A percentile compares a stretch with the other conserved stretches of the same genome.
These are phyloP conservation scores for Microdochium paspali DNA, from an alignment of 2,329 filamentous ascomycete genomes.

Conservation along the genomic window DNA sequence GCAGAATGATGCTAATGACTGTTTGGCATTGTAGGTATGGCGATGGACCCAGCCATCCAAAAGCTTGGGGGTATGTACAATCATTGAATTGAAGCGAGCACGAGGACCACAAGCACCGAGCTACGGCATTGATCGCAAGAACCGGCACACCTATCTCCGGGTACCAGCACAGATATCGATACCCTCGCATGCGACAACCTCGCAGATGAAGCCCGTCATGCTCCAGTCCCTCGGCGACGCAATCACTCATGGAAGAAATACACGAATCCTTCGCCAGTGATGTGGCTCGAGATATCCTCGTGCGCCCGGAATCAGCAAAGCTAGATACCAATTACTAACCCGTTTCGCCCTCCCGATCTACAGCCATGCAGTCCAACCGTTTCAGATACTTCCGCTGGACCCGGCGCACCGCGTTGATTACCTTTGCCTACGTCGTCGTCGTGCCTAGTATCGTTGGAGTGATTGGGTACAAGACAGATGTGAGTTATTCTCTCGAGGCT, in stretches of 20 bases:
- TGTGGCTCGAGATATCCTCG: not conserved
- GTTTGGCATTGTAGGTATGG: constrained; percentile 24
- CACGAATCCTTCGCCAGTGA: no score
- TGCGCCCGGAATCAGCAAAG: not conserved
- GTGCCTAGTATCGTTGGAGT: constrained; percentile 65
- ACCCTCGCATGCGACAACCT: no score
- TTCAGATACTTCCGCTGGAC: constrained; percentile 97
- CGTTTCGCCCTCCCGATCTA: constrained; percentile 5
- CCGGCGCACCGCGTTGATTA: constrained; percentile 67
- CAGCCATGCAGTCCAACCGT: constrained; percentile 76
- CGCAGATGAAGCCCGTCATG: no score
- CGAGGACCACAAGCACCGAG: not conserved
- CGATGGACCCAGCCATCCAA: constrained; percentile 36
- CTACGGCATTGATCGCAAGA: no score
- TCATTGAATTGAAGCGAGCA: not conserved
- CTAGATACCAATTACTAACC: not conserved
- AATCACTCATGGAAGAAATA: no score
- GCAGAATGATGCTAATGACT: not conserved
- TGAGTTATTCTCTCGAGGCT: constrained; percentile 40
- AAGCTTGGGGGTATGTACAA: constrained; percentile 32
- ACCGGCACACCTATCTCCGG: no score
- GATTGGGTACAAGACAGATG: constrained; percentile 73
- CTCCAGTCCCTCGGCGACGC: no score
- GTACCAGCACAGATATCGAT: no score
- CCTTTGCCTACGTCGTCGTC: constrained; percentile 65